Evolutionary conservation across 495 filamentous ascomycete genomes (phyloP).

Genomic region (Hyaloscypha bicolor): DNA sequence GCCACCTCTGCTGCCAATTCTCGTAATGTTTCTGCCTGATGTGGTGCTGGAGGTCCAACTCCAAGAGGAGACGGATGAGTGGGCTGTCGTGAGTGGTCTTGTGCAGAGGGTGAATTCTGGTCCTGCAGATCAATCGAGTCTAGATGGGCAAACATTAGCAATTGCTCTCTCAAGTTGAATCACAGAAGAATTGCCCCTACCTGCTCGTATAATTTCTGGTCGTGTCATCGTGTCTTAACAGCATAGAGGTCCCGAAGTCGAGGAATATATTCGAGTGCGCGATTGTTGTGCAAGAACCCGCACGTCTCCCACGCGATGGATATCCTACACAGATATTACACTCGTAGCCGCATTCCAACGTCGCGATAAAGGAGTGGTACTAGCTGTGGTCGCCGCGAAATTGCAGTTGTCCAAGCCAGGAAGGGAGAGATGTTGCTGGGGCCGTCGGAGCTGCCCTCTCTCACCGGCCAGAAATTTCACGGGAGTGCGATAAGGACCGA

Average conservation of each 20-base stretch:
- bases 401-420: not conserved
- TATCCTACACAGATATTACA: not conserved
- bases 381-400: conserved; percentile 5
- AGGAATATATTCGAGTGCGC: not conserved
- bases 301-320: not conserved
- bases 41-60: conserved; percentile 67
- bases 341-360: not conserved
- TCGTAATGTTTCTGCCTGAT: conserved; percentile 81
- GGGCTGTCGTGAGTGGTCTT: conserved; percentile 67
- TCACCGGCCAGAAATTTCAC: not conserved
- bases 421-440: not conserved
- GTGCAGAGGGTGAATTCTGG: conserved; percentile 76
- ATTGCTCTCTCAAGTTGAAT: not conserved
- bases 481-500: conserved; percentile 7
- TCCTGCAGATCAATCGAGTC: conserved; percentile 96
- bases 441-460: not conserved
- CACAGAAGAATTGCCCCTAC: conserved; percentile 11
- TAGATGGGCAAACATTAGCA: conserved; percentile 38
- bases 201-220: conserved; percentile 37
- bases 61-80: conserved; percentile 65
- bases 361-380: conserved; percentile 23
- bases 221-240: conserved; percentile 32
- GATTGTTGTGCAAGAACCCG: conserved; percentile 26
- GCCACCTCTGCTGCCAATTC: conserved; percentile 75
- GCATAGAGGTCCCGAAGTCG: conserved; percentile 20